Conservation (phyloP, 805 yeast genomes). For the Metschnikowia bowlesiae region DNA sequence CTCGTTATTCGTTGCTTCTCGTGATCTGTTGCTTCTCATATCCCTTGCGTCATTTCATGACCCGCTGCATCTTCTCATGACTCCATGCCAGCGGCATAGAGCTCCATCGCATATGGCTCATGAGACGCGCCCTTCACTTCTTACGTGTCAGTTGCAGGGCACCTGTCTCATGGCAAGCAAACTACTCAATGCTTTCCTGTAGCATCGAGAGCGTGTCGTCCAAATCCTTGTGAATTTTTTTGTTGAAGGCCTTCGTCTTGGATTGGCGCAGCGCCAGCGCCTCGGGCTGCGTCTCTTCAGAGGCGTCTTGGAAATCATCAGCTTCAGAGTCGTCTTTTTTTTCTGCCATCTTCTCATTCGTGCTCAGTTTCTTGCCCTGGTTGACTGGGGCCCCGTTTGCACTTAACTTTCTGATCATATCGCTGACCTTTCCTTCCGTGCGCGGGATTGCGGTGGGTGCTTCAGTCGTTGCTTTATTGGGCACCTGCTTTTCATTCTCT, state of each 20-base stretch:
- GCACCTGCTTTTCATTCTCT: not conserved
- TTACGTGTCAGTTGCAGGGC: too few species aligned
- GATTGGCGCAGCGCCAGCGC: slow-evolving; percentile 25
- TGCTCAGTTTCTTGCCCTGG: not conserved
- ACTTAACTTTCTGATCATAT: not conserved
- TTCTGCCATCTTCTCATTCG: not conserved
- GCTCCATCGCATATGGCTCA: too few species aligned
- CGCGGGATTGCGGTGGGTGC: not conserved
- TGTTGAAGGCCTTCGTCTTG: slow-evolving; percentile 31
- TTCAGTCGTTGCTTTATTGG: too few species aligned
- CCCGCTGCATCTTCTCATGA: too few species aligned
- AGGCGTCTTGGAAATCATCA: not conserved
- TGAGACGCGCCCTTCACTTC: too few species aligned
- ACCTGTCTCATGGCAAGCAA: too few species aligned
- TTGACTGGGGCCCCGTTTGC: not conserved
- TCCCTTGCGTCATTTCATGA: too few species aligned
- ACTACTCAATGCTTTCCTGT: slow-evolving; percentile 29
- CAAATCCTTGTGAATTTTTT: slow-evolving; percentile 30
- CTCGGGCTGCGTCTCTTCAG: slow-evolving; percentile 17
- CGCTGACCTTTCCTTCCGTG: not conserved
- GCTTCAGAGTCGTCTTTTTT: not conserved
- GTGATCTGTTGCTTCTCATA: too few species aligned
- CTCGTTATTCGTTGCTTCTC: too few species aligned
- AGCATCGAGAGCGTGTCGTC: slow-evolving; percentile 38
- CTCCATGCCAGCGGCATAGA: too few species aligned